These are phyloP conservation scores for Trichoderma arundinaceum DNA, from an alignment of 2,329 filamentous ascomycete species.

Conservation along the genomic window DNA sequence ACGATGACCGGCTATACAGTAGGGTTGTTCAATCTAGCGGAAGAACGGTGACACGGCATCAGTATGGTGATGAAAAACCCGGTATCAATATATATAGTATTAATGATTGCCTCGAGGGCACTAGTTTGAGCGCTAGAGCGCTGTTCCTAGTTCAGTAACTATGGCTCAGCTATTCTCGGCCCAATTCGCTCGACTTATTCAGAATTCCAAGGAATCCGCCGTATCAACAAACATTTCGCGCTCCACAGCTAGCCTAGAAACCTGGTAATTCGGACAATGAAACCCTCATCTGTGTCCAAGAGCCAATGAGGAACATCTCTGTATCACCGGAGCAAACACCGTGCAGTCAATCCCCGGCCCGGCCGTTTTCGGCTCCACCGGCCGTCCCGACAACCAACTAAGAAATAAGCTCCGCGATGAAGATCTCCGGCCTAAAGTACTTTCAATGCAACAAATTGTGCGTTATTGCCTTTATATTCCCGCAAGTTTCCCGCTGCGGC, in stretches of 20 bases:
- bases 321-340: neutral
- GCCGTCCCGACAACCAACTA: neutral
- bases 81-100: neutral
- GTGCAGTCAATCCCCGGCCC: constrained; percentile 5
- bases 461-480: constrained; percentile 16
- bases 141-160: constrained; percentile 5
- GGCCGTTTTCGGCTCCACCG: neutral
- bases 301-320: neutral
- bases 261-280: neutral
- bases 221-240: neutral
- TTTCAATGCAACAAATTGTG: neutral
- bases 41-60: no score
- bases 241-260: neutral
- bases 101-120: neutral
- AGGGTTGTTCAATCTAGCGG: no score
- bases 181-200: neutral
- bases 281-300: neutral
- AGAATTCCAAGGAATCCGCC: neutral
- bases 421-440: constrained; percentile 3
- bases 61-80: no score
- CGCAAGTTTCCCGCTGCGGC: neutral
- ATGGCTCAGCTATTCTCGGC: neutral
- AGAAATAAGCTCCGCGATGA: constrained; percentile 13
- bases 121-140: neutral
- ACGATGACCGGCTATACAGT: no score